Evolutionary conservation across 768 basidiomycete species (phyloP), one percentile per base, ranked within the genome.

Genomic region (Trametes punicea): DNA sequence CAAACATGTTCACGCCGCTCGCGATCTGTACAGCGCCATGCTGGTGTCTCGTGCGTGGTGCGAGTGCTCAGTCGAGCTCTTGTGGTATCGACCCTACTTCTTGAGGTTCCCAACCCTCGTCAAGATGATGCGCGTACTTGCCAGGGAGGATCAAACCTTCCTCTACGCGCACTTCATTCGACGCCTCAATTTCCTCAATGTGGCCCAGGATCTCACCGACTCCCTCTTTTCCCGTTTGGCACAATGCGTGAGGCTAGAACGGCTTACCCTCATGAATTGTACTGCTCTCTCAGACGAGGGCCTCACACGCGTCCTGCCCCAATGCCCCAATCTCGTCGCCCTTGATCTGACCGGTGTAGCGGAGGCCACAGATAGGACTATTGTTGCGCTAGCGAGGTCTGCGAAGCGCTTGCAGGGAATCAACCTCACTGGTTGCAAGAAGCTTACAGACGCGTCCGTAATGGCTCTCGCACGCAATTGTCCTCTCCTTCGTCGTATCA

Each of bases 1-100:
- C 63, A 90, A 87, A 62, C 83, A 93, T 64, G 78, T 99, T 11
- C 82, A 87, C 62, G 78, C 82, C 0, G 75, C 86, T 27, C 77
- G 80, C 56, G 90, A 96, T 70, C 79, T 98, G 44, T 82, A 87
- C 60, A 75, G 78, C 61, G 79, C 83, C 36, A 78, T 95, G 57
- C 83, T 87, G 54, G 94, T 98, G 25, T 93, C 86, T 18, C 85
- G 91, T 55, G 80, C 84, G 25, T 99, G 96, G 94, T 98, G 93
- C 77, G 88, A 95, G 68, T 97, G 93, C 71, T 85, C 93, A 27
- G 93, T 95, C 39, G 92, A 98, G 70, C 80, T 98, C 20, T 78
- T 98, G 21, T 99, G 95, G 95, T 88, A 93, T 71, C 88, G 90
- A 65, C 95, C 95, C 18, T 77, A 77, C 50, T 84, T 98, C 67